These are phyloP conservation scores for Sporisorium iseilematis-ciliati DNA, from an alignment of 1,284 basidiomycete species.

Conservation along the genomic window DNA sequence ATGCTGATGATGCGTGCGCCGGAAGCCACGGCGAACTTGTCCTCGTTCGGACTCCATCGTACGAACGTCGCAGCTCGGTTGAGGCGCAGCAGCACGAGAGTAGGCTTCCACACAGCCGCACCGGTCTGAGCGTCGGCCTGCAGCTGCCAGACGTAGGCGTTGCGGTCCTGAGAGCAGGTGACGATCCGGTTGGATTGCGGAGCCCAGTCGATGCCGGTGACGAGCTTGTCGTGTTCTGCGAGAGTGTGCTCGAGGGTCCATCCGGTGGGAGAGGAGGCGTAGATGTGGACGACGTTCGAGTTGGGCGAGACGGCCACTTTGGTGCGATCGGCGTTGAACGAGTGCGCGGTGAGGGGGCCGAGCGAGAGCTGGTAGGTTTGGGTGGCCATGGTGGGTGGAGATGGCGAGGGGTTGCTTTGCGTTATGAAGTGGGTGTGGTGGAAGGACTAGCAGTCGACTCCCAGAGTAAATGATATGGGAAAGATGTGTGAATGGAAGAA, in stretches of 20 bases:
- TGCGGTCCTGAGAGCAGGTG: conserved; percentile 96
- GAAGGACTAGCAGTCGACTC: conserved; percentile 65
- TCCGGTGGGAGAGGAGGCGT: conserved; percentile 66
- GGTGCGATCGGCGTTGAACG: conserved; percentile 89
- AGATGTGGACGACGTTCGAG: conserved; percentile 88
- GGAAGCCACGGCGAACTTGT: conserved; percentile 98
- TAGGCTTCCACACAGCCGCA: conserved; percentile 88
- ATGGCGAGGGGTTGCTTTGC: no score
- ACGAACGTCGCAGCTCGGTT: conserved; percentile 96
- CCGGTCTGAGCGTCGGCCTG: conserved; percentile 78
- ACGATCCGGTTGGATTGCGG: conserved; percentile 96
- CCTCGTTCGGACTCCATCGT: conserved; percentile 95
- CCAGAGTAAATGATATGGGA: conserved; percentile 6
- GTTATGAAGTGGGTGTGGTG: not conserved
- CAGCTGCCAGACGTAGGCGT: conserved; percentile 98
- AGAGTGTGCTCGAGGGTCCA: conserved; percentile 86
- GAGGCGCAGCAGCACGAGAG: conserved; percentile 92
- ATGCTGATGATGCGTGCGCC: conserved; percentile 76
- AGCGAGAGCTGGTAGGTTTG: conserved; percentile 77
- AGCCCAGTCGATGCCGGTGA: conserved; percentile 99
- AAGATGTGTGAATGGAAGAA: not conserved
- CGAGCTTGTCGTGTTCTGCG: conserved; percentile 95
- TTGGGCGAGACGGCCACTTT: conserved; percentile 93
- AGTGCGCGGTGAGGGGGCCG: conserved; percentile 87
- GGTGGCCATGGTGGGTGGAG: conserved; percentile 46